phyloP scores from a whole-genome alignment of 108 stramenopile genomes.

The Fistulifera solaris region DNA sequence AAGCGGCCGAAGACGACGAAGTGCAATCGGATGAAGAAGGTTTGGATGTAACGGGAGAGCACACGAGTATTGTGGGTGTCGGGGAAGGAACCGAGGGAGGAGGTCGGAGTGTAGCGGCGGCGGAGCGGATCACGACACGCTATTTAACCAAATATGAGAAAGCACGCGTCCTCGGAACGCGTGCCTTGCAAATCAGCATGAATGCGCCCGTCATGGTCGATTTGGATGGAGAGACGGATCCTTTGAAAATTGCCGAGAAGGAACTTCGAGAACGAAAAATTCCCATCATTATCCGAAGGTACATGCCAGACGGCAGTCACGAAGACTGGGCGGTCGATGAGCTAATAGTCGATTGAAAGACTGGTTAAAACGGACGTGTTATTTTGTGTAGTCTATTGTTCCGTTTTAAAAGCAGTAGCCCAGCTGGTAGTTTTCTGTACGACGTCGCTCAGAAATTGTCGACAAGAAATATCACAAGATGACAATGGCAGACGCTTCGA shows the following conservation, averaged over 20 bases:
- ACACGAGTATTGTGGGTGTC: constrained; percentile 32
- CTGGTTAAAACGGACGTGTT: too few species aligned
- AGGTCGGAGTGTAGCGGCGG: constrained; percentile 22
- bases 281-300: constrained; percentile 96
- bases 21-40: constrained; percentile 30
- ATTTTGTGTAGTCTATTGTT: too few species aligned
- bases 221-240: constrained; percentile 97
- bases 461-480: too few species aligned
- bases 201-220: constrained; percentile 99
- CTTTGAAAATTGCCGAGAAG: constrained; percentile 95
- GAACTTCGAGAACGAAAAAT: constrained; percentile 97
- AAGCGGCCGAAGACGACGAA: constrained; percentile 30
- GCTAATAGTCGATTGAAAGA: constrained; percentile 77
- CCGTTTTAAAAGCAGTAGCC: too few species aligned
- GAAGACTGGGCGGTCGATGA: constrained; percentile 99
- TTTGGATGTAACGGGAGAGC: constrained; percentile 69
- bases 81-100: constrained; percentile 23
- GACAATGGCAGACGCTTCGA: too few species aligned
- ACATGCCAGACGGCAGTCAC: constrained; percentile 95
- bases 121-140: constrained; percentile 71
- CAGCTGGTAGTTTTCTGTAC: too few species aligned
- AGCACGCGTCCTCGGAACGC: constrained; percentile 96
- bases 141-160: constrained; percentile 99
- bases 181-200: constrained; percentile 97
- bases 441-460: too few species aligned